Base-by-base conservation (phyloP, 192 early-diverging fungal species). In the Helicostylum pulchrum region DNA sequence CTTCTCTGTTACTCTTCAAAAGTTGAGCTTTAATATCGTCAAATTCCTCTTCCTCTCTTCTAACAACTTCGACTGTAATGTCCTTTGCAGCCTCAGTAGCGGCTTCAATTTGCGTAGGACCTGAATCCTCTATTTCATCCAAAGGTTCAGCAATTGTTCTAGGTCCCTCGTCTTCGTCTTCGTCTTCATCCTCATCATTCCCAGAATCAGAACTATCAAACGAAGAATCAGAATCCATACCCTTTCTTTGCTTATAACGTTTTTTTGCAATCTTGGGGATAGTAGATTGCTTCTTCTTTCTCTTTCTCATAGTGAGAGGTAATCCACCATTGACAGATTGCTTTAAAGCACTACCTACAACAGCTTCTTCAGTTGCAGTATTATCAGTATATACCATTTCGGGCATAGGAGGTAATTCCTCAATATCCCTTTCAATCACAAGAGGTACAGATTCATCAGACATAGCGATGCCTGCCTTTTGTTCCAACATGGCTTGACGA, bases 151-250 rank as follows among this genome's bases (percentile, higher is more conserved):
- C 75, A 3, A 76, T 77, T 15, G 42, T 26, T 9, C 59, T 51
- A 7, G 70, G 70, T 19, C 68, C 75, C 17, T 71, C 74, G 32
- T 61, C 67, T 6, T 52, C 74, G 32, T 61, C 67, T 6, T 52
- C 56, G 0, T 66, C 68, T 11, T 34, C 64, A 15, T 70, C 74
- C 9, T 67, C 66, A 48, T 85, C 82, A 73, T 84, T 73, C 4
- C 79, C 83, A 30, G 85, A 85, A 50, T 87, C 83, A 4, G 90
- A 91, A 60, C 89, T 89, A 76, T 90, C 90, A 74, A 89, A 88
- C 0, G 89, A 87, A 7, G 80, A 78, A 32, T 85, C 87, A 2
- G 64, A 62, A 21, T 78, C 73, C 4, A 54, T 60, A 26, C 66
- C 61, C 8, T 65, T 63, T 36, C 73, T 70, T 21, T 68, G 56